Evolutionary conservation across 2,329 filamentous ascomycete species (phyloP).

Genomic region (Elsinoe ampelina): DNA sequence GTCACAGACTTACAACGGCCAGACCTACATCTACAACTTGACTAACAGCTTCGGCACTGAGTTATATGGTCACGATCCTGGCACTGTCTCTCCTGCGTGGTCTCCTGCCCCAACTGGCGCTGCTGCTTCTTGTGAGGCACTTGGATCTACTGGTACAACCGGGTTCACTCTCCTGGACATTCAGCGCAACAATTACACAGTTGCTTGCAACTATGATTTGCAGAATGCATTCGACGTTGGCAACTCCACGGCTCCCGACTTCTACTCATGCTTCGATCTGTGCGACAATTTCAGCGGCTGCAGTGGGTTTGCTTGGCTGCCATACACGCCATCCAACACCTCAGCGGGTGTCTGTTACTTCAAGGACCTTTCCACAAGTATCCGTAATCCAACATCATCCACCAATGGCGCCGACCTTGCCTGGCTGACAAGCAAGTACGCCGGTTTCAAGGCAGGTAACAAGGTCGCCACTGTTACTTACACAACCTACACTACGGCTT

Average conservation of each 20-base stretch:
- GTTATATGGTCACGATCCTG: constrained; percentile 15
- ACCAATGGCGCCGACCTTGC: constrained; percentile 13
- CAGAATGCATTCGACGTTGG: constrained; percentile 14
- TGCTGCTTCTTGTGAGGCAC: constrained; percentile 12
- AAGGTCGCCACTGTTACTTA: constrained; percentile 12
- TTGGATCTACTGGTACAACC: constrained; percentile 11
- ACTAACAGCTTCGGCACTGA: constrained; percentile 15
- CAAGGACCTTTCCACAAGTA: constrained; percentile 12
- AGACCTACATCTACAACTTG: constrained; percentile 15
- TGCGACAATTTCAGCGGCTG: constrained; percentile 14
- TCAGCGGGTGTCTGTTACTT: constrained; percentile 14
- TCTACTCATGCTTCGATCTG: constrained; percentile 17
- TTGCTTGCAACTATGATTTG: constrained; percentile 17
- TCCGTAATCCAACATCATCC: constrained; percentile 7
- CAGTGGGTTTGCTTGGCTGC: constrained; percentile 13
- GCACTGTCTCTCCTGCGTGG: constrained; percentile 11
- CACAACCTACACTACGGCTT: constrained; percentile 15
- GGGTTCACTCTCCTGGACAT: constrained; percentile 5
- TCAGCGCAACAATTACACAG: constrained; percentile 13
- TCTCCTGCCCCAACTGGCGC: constrained; percentile 14
- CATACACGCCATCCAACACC: too few species aligned
- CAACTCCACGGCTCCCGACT: constrained; percentile 15
- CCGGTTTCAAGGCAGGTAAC: constrained; percentile 14
- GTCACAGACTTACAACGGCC: background rate
- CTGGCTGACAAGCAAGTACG: constrained; percentile 14